Evolutionary conservation across 1,139 yeast genomes (phyloP).

Genomic region (Pichia sp.): DNA sequence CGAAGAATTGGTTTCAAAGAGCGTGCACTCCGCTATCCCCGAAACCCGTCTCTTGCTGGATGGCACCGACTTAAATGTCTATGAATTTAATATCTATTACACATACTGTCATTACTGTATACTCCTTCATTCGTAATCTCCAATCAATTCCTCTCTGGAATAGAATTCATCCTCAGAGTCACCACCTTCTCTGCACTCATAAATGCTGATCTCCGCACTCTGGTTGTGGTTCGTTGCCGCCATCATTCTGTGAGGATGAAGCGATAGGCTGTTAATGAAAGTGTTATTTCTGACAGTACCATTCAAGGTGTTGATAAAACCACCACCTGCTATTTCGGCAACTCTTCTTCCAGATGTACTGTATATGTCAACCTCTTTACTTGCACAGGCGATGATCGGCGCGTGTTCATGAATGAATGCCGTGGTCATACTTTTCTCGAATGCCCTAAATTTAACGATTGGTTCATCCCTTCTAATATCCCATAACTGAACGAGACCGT

Average conservation of each 20-base stretch:
- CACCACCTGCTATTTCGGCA: constrained; percentile 44
- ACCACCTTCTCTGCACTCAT: constrained; percentile 37
- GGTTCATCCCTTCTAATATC: constrained; percentile 75
- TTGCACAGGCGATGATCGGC: constrained; percentile 83
- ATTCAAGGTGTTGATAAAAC: constrained; percentile 29
- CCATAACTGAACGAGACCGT: constrained; percentile 85
- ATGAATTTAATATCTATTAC: not conserved
- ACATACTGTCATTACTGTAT: not conserved
- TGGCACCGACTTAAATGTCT: not conserved
- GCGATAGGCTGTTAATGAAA: constrained; percentile 58
- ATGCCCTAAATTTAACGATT: constrained; percentile 55
- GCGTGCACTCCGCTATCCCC: no score
- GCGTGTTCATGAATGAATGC: constrained; percentile 94
- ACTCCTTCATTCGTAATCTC: constrained; percentile 5
- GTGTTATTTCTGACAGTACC: constrained; percentile 39
- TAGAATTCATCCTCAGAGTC: constrained; percentile 12
- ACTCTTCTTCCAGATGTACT: constrained; percentile 76
- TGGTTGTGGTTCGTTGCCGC: constrained; percentile 81
- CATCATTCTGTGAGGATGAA: constrained; percentile 96
- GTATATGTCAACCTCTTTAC: constrained; percentile 76
- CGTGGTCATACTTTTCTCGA: constrained; percentile 61
- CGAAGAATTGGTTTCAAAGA: no score
- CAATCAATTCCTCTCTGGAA: constrained; percentile 11
- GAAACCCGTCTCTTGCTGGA: no score
- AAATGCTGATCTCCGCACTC: constrained; percentile 66